Conservation (phyloP, 208 protist species). For the Trypanosomatidae sp. region DNA sequence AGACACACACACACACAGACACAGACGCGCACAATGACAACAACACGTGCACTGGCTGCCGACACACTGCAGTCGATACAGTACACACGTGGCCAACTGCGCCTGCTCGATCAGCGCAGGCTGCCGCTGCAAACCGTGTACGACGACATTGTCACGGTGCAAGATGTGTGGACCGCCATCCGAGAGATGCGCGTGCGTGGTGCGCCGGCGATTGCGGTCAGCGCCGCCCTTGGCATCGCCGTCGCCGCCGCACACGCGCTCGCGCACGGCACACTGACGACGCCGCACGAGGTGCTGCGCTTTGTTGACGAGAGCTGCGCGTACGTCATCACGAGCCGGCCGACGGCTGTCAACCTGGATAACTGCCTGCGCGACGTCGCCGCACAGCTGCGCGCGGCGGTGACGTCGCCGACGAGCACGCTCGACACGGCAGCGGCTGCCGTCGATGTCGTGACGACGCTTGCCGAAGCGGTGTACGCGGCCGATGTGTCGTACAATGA, state of each 20-base stretch:
- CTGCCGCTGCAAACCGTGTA: slow-evolving; percentile 70
- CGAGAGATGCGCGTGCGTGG: slow-evolving; percentile 92
- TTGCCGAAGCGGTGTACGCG: slow-evolving; percentile 80
- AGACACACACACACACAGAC: too few relatives aligned
- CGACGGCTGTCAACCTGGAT: slow-evolving; percentile 94
- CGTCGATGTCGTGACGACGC: slow-evolving; percentile 30
- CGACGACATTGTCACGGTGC: slow-evolving; percentile 60
- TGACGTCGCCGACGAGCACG: neutral
- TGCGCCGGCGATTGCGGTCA: slow-evolving; percentile 93
- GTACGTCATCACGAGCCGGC: slow-evolving; percentile 84
- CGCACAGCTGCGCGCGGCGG: slow-evolving; percentile 6
- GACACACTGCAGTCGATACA: slow-evolving; percentile 70
- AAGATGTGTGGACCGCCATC: slow-evolving; percentile 86
- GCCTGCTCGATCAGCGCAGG: slow-evolving; percentile 75
- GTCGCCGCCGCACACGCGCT: slow-evolving; percentile 53
- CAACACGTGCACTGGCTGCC: neutral
- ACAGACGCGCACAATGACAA: neutral
- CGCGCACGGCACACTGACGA: slow-evolving; percentile 7
- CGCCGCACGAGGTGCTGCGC: slow-evolving; percentile 13
- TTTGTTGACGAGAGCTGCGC: slow-evolving; percentile 72
- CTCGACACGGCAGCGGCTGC: slow-evolving; percentile 11
- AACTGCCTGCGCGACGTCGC: slow-evolving; percentile 73
- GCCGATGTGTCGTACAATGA: slow-evolving; percentile 87
- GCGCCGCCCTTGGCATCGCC: slow-evolving; percentile 86
- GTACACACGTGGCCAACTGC: slow-evolving; percentile 42